Conservation (phyloP, 2,329 filamentous ascomycete species). For the Xylaria sp. region DNA sequence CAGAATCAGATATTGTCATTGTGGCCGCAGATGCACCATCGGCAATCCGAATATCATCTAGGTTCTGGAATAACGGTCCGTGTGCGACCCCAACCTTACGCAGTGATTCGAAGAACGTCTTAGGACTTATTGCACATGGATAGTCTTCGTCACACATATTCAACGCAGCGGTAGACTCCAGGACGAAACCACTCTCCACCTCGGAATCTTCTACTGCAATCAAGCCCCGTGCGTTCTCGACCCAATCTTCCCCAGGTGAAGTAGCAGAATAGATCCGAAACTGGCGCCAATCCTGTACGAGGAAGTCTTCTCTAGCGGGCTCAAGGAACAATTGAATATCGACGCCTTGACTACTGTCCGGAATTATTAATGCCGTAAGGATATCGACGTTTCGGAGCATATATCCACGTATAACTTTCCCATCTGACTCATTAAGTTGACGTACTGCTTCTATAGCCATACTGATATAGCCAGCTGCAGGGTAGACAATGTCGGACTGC, state of each 20-base stretch:
- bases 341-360: constrained; percentile 32
- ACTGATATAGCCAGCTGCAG: constrained; percentile 36
- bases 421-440: constrained; percentile 21
- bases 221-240: constrained; percentile 33
- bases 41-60: too few species aligned
- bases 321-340: constrained; percentile 35
- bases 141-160: too few species aligned
- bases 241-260: constrained; percentile 24
- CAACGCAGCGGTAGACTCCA: too few species aligned
- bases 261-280: constrained; percentile 25
- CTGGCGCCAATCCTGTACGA: constrained; percentile 25
- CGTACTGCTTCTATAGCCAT: constrained; percentile 39
- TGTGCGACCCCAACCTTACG: too few species aligned
- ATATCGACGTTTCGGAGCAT: constrained; percentile 34
- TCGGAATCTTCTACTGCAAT: constrained; percentile 17
- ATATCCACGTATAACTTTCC: constrained; percentile 13
- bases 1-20: constrained; percentile 12
- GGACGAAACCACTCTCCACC: constrained; percentile 8
- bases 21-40: constrained; percentile 2
- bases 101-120: too few species aligned
- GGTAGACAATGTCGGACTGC: constrained; percentile 30
- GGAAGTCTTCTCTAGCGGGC: constrained; percentile 10
- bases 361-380: constrained; percentile 8
- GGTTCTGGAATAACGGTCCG: too few species aligned
- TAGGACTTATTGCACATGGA: too few species aligned